These are phyloP conservation scores for Coniosporium apollinis DNA, from an alignment of 495 filamentous ascomycete genomes.

Conservation along the genomic window DNA sequence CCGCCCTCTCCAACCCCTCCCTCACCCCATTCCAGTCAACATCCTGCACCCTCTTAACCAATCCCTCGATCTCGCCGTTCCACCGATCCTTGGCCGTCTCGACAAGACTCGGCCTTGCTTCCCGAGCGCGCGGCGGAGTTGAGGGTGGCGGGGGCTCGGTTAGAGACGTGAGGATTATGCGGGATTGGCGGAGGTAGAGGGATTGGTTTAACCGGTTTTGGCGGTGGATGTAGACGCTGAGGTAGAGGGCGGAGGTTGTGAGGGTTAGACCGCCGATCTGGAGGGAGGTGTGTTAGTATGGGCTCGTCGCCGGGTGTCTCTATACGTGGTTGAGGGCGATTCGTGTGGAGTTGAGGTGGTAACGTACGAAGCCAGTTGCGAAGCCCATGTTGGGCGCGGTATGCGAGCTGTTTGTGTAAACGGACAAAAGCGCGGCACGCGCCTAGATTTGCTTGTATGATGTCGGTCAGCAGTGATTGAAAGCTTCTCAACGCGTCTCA, in stretches of 20 bases:
- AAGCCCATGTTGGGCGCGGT: constrained; percentile 45
- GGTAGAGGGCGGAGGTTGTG: constrained; percentile 66
- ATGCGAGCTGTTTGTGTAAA: background rate
- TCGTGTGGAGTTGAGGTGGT: background rate
- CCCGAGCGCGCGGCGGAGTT: constrained; percentile 45
- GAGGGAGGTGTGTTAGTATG: constrained; percentile 6
- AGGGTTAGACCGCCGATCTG: constrained; percentile 75
- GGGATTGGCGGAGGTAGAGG: constrained; percentile 52
- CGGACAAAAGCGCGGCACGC: background rate
- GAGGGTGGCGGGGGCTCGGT: constrained; percentile 39
- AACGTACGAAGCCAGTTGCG: constrained; percentile 64
- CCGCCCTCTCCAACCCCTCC: constrained; percentile 18
- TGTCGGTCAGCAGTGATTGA: background rate
- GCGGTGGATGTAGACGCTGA: constrained; percentile 58
- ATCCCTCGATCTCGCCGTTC: constrained; percentile 22
- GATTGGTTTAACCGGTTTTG: constrained; percentile 54
- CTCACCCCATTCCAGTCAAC: constrained; percentile 21
- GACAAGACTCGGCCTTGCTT: constrained; percentile 13
- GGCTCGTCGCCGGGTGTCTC: constrained; percentile 7
- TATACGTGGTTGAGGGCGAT: background rate
- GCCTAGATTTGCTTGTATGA: background rate
- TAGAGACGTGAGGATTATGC: constrained; percentile 36
- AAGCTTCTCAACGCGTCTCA: too few relatives aligned
- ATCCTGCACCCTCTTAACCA: constrained; percentile 17
- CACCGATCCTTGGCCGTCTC: constrained; percentile 27